These are phyloP conservation scores for Capsella rubella DNA, from an alignment of 441 rosid species.

Conservation along the genomic window DNA sequence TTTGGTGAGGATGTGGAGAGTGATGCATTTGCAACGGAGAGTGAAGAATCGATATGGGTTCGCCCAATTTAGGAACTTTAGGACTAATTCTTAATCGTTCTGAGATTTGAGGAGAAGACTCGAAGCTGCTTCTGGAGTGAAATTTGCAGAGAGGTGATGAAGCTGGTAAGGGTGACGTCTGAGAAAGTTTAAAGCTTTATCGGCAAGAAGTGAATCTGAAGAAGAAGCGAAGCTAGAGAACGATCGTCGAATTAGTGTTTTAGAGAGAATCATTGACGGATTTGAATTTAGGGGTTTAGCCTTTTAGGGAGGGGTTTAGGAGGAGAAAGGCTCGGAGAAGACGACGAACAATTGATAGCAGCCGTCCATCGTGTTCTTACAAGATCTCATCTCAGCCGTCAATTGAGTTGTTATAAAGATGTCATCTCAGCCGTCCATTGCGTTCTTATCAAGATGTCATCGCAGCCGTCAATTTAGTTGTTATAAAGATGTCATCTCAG, in stretches of 20 bases:
- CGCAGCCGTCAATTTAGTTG: too few species aligned
- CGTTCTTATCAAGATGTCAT: too few species aligned
- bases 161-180: conserved; percentile 72
- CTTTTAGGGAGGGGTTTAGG: neutral
- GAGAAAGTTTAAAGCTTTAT: conserved; percentile 67
- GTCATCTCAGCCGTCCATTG: too few species aligned
- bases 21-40: conserved; percentile 67
- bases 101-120: conserved; percentile 66
- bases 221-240: conserved; percentile 49
- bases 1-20: conserved; percentile 81
- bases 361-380: neutral
- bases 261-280: conserved; percentile 52
- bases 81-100: conserved; percentile 55
- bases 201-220: conserved; percentile 55
- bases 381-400: too few species aligned
- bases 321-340: conserved; percentile 7
- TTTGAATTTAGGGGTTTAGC: conserved; percentile 28
- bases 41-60: conserved; percentile 66
- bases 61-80: conserved; percentile 78
- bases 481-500: too few species aligned
- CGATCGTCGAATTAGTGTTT: conserved; percentile 50
- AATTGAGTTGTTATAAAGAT: too few species aligned
- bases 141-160: conserved; percentile 52
- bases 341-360: conserved; percentile 21
- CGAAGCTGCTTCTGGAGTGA: conserved; percentile 78